Evolutionary conservation across 192 early-diverging fungal genomes (phyloP).

Genomic region (Backusella luteola): DNA sequence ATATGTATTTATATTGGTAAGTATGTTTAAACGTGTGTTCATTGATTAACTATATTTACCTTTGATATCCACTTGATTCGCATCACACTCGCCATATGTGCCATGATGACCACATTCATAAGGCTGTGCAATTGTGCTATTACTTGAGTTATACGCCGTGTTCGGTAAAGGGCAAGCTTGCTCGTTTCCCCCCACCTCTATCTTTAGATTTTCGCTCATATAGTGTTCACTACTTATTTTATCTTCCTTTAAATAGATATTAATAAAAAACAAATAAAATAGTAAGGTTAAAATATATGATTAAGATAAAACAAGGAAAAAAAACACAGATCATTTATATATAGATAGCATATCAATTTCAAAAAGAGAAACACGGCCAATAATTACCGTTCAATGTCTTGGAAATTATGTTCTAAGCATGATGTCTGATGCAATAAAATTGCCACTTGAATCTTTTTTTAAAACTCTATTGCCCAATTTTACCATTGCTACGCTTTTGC

Average conservation of each 20-base stretch:
- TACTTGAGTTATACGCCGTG: not conserved
- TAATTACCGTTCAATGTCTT: conserved; percentile 1
- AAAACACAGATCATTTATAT: not conserved
- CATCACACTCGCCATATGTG: not conserved
- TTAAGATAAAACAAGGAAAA: not conserved
- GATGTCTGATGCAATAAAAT: not conserved
- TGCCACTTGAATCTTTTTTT: not conserved
- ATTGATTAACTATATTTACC: not conserved
- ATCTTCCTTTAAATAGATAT: not conserved
- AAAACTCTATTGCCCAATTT: not conserved
- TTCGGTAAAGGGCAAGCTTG: not conserved
- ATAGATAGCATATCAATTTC: not conserved
- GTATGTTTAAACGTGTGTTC: not conserved
- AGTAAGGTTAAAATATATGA: not conserved
- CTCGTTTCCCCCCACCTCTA: not conserved
- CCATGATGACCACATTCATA: not conserved
- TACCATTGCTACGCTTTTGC: not conserved
- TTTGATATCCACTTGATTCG: conserved; percentile 1
- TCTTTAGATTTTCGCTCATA: not conserved
- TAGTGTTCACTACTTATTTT: not conserved
- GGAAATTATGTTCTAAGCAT: not conserved
- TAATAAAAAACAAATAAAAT: not conserved
- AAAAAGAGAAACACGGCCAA: not conserved
- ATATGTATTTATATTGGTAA: not conserved
- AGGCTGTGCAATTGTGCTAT: not conserved